phyloP scores from a whole-genome alignment of 306 rosid genomes.

The Macrotyloma uniflorum region DNA sequence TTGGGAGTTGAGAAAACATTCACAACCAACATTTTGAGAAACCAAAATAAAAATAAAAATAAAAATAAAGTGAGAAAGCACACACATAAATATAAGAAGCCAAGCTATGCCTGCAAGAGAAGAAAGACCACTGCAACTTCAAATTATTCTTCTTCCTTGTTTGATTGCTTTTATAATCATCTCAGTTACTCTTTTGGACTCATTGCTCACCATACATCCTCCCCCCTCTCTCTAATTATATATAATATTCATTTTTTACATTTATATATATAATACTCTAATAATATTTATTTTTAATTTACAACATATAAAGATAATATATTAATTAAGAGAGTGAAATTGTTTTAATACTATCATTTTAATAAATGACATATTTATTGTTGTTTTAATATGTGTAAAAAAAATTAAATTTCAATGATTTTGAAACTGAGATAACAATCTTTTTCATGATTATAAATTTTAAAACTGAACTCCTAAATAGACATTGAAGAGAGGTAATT shows the following conservation, averaged over 20 bases:
- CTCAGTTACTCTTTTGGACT: slow-evolving; percentile 64
- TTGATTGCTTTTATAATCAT: slow-evolving; percentile 60
- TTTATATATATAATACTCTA: no score
- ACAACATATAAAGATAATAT: no score
- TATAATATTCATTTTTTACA: no score
- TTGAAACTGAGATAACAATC: no score
- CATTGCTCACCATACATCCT: no score
- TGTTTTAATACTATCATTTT: no score
- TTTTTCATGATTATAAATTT: no score
- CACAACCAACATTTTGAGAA: not conserved
- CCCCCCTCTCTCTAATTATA: not conserved
- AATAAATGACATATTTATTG: no score
- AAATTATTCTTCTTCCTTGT: slow-evolving; percentile 78
- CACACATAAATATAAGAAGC: slow-evolving; percentile 41
- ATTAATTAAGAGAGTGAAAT: no score
- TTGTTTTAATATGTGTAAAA: no score
- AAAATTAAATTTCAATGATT: no score
- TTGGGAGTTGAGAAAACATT: slow-evolving; percentile 23
- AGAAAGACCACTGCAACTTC: slow-evolving; percentile 64
- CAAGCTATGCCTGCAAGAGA: slow-evolving; percentile 51
- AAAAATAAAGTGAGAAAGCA: not conserved
- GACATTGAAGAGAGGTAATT: not conserved
- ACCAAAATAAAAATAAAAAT: not conserved
- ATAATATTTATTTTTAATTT: no score
- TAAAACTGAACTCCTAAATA: not conserved